Conservation (phyloP, 2,329 filamentous ascomycete genomes). For the Aureobasidium musti region DNA sequence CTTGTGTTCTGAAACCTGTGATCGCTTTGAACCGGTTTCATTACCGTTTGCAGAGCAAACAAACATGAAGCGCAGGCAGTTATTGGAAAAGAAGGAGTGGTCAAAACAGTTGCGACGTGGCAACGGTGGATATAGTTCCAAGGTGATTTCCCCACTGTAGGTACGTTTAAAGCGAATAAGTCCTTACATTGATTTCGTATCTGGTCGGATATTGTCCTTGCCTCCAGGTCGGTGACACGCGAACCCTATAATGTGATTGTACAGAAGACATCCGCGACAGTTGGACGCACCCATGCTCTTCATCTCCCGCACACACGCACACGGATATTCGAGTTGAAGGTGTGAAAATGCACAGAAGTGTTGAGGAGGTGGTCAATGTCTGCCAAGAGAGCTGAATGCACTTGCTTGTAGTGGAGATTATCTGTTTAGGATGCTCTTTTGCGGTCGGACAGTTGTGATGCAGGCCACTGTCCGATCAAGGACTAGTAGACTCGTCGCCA, state of each 20-base stretch:
- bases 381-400: not conserved
- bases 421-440: not conserved
- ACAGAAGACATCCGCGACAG: constrained; percentile 14
- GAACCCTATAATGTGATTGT: not conserved
- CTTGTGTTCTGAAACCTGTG: not conserved
- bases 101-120: constrained; percentile 24
- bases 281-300: not conserved
- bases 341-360: not conserved
- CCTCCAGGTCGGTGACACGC: constrained; percentile 1
- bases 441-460: not conserved
- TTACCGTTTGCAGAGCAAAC: constrained; percentile 22
- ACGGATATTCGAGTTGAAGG: not conserved
- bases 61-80: constrained; percentile 1
- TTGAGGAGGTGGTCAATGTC: not conserved
- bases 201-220: constrained; percentile 13
- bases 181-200: constrained; percentile 10
- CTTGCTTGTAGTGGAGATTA: not conserved
- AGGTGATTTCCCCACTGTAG: constrained; percentile 15
- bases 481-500: constrained; percentile 33
- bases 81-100: constrained; percentile 7
- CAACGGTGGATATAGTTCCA: constrained; percentile 10
- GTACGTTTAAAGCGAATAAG: not conserved
- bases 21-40: constrained; percentile 21
- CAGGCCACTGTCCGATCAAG: constrained; percentile 2
- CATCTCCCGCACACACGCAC: not conserved